phyloP scores from a whole-genome alignment of 257 asterid genomes.

The Lithospermum erythrorhizon region DNA sequence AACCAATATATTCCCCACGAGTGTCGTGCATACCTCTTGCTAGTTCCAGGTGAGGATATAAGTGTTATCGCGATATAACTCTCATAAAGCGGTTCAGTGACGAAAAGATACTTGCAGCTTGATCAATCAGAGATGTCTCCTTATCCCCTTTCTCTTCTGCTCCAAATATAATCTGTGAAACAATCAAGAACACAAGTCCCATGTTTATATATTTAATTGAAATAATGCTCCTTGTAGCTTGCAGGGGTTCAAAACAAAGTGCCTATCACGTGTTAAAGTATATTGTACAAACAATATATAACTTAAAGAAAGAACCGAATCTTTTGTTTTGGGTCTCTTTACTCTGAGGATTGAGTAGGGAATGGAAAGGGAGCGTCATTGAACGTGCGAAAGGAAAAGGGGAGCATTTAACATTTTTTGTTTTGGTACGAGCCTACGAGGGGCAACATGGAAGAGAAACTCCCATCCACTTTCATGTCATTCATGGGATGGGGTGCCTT shows the following conservation, averaged over 20 bases:
- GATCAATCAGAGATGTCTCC: conserved; percentile 55
- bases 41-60: too few species aligned
- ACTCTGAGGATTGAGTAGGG: background rate
- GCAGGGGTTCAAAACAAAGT: background rate
- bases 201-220: background rate
- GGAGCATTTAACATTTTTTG: too few species aligned
- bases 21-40: too few species aligned
- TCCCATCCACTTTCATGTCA: background rate
- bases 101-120: conserved; percentile 78
- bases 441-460: background rate
- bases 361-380: background rate
- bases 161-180: conserved; percentile 58
- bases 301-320: background rate
- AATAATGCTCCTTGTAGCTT: background rate
- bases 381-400: background rate
- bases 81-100: conserved; percentile 76
- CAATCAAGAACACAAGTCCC: background rate
- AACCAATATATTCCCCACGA: too few species aligned
- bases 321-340: background rate
- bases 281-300: background rate
- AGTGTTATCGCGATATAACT: conserved; percentile 57
- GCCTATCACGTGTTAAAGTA: background rate
- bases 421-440: too few species aligned
- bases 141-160: conserved; percentile 40
- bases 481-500: background rate